These are phyloP conservation scores for Aspergillus melleus DNA, from an alignment of 2,329 filamentous ascomycete genomes.

Conservation along the genomic window DNA sequence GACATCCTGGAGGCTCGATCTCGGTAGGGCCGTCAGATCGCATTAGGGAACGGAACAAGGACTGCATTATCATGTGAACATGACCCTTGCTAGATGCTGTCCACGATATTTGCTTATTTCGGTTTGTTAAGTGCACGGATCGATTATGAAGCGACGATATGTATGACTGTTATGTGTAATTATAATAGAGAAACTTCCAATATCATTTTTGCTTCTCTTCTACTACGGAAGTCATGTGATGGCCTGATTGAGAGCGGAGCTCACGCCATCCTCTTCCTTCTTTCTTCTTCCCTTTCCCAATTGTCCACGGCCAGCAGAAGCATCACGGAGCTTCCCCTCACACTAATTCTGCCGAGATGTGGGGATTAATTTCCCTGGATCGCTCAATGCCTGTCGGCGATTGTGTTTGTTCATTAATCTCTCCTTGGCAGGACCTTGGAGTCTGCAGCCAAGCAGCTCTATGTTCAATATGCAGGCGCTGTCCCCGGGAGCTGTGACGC, in stretches of 20 bases:
- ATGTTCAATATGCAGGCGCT: not conserved
- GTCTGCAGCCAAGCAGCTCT: not conserved
- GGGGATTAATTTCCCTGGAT: not conserved
- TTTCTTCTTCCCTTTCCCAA: not conserved
- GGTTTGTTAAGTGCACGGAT: not conserved
- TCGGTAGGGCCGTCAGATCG: constrained; percentile 18
- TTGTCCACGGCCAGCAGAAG: not conserved
- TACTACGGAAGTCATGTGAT: not conserved
- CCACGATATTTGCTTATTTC: not conserved
- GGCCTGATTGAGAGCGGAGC: not conserved
- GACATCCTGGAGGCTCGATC: constrained; percentile 13
- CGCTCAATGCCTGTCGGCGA: too few species aligned
- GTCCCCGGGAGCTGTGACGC: not conserved
- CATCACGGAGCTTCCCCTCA: not conserved
- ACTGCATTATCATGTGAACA: constrained; percentile 45
- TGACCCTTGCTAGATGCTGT: not conserved
- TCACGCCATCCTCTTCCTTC: not conserved
- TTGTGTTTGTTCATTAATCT: not conserved
- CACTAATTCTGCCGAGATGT: not conserved
- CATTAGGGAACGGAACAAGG: constrained; percentile 38
- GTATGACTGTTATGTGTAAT: constrained; percentile 2
- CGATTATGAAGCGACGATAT: not conserved
- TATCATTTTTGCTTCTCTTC: not conserved
- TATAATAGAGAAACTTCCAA: not conserved
- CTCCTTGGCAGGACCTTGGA: not conserved